Conservation (phyloP, 495 filamentous ascomycete species). For the Aspergillus carlsbadensis region DNA sequence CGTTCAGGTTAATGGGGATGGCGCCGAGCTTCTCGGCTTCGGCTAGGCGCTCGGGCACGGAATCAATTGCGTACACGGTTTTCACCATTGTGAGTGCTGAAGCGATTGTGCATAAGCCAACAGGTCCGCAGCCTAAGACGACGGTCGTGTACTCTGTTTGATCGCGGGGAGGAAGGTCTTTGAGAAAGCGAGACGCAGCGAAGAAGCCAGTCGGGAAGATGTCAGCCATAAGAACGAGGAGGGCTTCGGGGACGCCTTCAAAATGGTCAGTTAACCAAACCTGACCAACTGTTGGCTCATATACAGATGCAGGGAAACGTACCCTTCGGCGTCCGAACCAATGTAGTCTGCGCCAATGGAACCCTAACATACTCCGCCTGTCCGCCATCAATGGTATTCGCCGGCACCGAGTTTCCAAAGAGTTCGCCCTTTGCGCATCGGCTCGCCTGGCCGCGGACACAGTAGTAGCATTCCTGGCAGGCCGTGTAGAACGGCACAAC, state of each 20-base stretch:
- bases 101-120: slow-evolving; percentile 80
- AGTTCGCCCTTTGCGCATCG: slow-evolving; percentile 64
- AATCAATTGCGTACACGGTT: slow-evolving; percentile 76
- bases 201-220: slow-evolving; percentile 78
- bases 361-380: slow-evolving; percentile 86
- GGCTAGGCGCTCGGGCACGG: slow-evolving; percentile 66
- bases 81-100: slow-evolving; percentile 69
- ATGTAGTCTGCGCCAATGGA: slow-evolving; percentile 75
- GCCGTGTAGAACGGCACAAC: slow-evolving; percentile 66
- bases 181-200: slow-evolving; percentile 70
- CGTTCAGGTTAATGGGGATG: slow-evolving; percentile 53
- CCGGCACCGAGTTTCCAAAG: slow-evolving; percentile 57
- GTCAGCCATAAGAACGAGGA: slow-evolving; percentile 60
- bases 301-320: too few relatives aligned
- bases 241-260: slow-evolving; percentile 59
- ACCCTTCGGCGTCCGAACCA: slow-evolving; percentile 60
- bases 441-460: slow-evolving; percentile 38
- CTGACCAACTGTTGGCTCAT: too few relatives aligned
- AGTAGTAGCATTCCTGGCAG: slow-evolving; percentile 81
- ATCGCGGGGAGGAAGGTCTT: slow-evolving; percentile 49
- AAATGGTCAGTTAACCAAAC: too few relatives aligned
- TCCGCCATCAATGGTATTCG: slow-evolving; percentile 61
- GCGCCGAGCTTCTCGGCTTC: slow-evolving; percentile 71
- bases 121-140: slow-evolving; percentile 80
- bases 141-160: slow-evolving; percentile 64